Base-by-base conservation (phyloP, 305 asterid genomes). In the Plantago lanceolata region DNA sequence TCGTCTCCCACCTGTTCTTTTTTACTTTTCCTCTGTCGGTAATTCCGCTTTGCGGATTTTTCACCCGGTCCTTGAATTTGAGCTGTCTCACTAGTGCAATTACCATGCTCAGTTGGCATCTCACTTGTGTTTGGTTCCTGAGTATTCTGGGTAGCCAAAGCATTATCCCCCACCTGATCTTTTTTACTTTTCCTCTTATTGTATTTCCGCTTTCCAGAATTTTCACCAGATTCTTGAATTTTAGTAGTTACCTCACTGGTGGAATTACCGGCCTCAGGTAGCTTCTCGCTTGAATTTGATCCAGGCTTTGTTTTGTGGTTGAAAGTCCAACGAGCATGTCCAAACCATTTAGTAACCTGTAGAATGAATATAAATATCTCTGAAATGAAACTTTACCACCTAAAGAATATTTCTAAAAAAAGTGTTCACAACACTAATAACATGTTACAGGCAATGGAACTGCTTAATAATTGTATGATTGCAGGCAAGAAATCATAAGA, bases 311-410 rank as follows among this genome's bases (percentile, higher is more conserved):
- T 67, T 66, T 88, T 76, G 75, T 89, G 94, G 66, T 82, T 74
- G 66, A 45, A 75, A 75, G 92, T 84, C 95, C 94, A 86, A 19
- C 98, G 89, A 61, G 96, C 80, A 82, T 92, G 90, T 56, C 82
- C 95, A 53, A 92, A 91, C 98, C 98, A 92, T 75, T 85, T 89
- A 63, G 66, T 14, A 37, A 92, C 93, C 96, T 87, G 83, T 47
- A 57, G 18, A 47, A 19, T 45, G 64, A 18, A 57, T 4, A 48
- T 68, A 59, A 37, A 63, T 43, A 57, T 29, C 40, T 24, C 28
- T 24, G 18, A 33, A 54, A 21, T 13, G 3, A 24, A 15, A 51
- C 3, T 53, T 8, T 11, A 13, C 20, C 59, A 18, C 40, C 17
- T 9, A 26, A 26, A 6, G 18, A 5, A 14, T 54, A 24, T 24